Evolutionary conservation across 371 early-diverging fungal genomes (phyloP), one percentile per base, ranked within the genome.

Genomic region (Umbelopsis sp.): DNA sequence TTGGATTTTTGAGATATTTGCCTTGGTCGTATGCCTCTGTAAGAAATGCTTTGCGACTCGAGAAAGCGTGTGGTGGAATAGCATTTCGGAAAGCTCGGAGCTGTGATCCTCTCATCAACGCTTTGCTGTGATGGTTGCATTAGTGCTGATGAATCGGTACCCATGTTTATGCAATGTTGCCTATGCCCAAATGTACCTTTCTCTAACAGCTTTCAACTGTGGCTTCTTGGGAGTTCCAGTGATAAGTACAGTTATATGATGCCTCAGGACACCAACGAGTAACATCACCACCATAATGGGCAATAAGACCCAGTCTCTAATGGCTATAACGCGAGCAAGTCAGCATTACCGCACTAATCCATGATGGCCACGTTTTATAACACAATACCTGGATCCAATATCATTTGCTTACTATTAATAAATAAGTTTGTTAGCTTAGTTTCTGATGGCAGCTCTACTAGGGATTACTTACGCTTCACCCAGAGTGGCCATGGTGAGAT

Each of bases 261-360:
- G 96, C 37, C 99, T 85, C 67, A 83, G 80, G 12, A 75, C 64
- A 57, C 99, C 99, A 24, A 97, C 96, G 65, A 98, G 85, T 18
- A 98, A 89, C 99, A 98, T 98, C 72, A 97, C 96, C 37, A 96
- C 70, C 89, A 96, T 93, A 77, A 98, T 97, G 46, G 99, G 98
- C 57, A 98, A 85, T 68, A 98, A 81, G 12, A 98, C 97, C 99
- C 96, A 95, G 79, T 94, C 88, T 64, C 95, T 86, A 69, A 95
- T 94, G 63, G 93, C 94, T 91, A 16, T 18, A 48, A 48, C 18
- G 20, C 48, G 18, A 16, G 12, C 41, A 41, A 10, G 41, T 41
- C 12, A 41, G 22, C 22, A 64, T 16, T 45, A 65, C 7, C 18
- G 9, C 20, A 48, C 29, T n/a, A 18, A 29, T 46, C 11, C 64